A percentile compares a stretch with the other conserved stretches of the same genome.
Conservation (phyloP, 306 rosid species). For the Casuarina cunninghamiana region DNA sequence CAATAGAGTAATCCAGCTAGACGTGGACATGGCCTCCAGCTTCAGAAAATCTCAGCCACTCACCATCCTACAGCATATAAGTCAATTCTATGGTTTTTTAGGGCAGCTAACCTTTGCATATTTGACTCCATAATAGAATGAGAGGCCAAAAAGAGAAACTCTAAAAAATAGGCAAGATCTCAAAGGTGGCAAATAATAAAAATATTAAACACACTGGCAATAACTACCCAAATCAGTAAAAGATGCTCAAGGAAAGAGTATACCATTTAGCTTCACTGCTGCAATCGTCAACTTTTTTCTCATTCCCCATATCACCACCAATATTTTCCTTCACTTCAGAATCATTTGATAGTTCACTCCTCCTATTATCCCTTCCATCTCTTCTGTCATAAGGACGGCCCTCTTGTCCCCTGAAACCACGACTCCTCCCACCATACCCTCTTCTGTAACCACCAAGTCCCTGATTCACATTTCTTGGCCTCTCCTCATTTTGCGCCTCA, state of each 20-base stretch:
- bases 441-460: background rate
- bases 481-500: background rate
- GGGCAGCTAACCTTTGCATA: background rate
- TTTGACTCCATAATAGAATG: background rate
- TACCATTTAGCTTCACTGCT: constrained; percentile 7
- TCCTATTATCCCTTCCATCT: constrained; percentile 2
- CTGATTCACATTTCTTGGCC: background rate
- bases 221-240: background rate
- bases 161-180: background rate
- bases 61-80: background rate
- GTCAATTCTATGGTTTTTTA: background rate
- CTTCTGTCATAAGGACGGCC: background rate
- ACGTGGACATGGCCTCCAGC: background rate
- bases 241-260: background rate
- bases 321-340: background rate
- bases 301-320: background rate
- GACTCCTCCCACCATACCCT: background rate
- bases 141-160: background rate
- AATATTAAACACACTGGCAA: background rate
- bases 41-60: background rate
- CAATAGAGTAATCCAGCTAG: background rate
- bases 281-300: background rate
- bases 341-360: constrained; percentile 3
- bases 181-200: background rate
- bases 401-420: constrained; percentile 2